Conservation (phyloP, 2,329 filamentous ascomycete species). For the Verticillium albo-atrum region DNA sequence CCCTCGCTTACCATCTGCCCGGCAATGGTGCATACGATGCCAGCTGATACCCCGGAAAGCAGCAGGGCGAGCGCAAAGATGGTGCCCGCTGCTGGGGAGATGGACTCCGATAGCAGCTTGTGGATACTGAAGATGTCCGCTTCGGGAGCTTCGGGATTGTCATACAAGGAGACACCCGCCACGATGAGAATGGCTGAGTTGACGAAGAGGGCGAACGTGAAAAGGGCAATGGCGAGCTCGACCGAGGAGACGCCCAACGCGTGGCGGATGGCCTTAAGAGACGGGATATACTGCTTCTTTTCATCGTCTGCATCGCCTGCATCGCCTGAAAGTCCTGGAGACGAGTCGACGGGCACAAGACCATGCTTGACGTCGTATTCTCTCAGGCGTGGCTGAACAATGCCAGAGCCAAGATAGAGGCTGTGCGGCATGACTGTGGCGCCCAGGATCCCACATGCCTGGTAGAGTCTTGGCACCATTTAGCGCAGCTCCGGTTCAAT, state of each 20-base stretch:
- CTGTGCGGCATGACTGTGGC: conserved; percentile 72
- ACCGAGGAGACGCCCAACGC: conserved; percentile 70
- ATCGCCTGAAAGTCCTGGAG: conserved; percentile 20
- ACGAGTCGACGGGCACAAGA: conserved; percentile 35
- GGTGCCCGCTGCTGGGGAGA: conserved; percentile 72
- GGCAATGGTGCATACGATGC: conserved; percentile 84
- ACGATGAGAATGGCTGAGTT: conserved; percentile 81
- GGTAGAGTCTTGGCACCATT: conserved; percentile 43
- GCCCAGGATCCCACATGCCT: conserved; percentile 72
- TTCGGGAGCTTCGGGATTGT: conserved; percentile 52
- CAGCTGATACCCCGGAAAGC: conserved; percentile 74
- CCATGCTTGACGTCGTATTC: conserved; percentile 59
- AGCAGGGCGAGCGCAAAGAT: conserved; percentile 81
- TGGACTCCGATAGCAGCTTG: conserved; percentile 59
- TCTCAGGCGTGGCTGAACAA: conserved; percentile 61
- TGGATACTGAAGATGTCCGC: conserved; percentile 86
- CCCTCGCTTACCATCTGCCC: conserved; percentile 88
- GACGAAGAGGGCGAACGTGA: conserved; percentile 80
- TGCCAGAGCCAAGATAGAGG: conserved; percentile 64
- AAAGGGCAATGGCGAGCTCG: conserved; percentile 68
- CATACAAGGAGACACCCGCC: conserved; percentile 71
- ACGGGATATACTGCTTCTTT: conserved; percentile 64
- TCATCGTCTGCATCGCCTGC: conserved; percentile 30
- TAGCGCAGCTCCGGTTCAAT: conserved; percentile 3
- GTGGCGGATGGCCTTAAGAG: conserved; percentile 65